Base-by-base conservation (phyloP, 2,329 filamentous ascomycete species). In the Sarocladium oryzae region DNA sequence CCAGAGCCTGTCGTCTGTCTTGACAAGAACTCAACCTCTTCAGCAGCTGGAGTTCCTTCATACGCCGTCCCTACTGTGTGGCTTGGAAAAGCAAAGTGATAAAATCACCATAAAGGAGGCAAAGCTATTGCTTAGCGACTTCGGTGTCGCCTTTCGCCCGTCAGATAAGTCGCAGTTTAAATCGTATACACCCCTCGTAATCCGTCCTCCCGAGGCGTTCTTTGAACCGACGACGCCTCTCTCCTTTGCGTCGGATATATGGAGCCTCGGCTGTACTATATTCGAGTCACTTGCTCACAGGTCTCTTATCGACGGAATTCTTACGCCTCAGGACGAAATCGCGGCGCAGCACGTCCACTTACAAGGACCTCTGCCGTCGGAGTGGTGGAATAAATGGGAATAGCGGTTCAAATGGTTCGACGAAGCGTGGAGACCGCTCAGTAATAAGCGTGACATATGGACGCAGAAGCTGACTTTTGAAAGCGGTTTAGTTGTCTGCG, bases 121-220 rank as follows among this genome's bases (percentile, higher is more conserved):
- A 4, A 56, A 53, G 8, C 48, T 55, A 38, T 10, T 62, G 1
- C 55, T 64, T 13, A 33, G 51, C 15, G 67, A 71, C 48, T 71
- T 70, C 56, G 65, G 66, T 1, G 58, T 64, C 23, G 57, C 65
- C 6, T 71, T 71, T 45, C 55, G 53, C 21, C 59, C 59, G 3
- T 20, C 55, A 9, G 48, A 59, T 13, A 53, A 59, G 50, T 37
- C 48, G 3, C 55, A 58, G 16, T 52, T 60, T 1, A 38, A 61
- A 24, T 67, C 62, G 16, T 57, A 59, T 43, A 63, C 61, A 4
- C 64, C 64, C 2, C 58, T 65, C 5, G 55, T 10, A 7, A 54
- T 57, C 35, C 59, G 61, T 7, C 62, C 66, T 10, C 68, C 66
- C 0, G 68, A 70, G 52, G 57, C 54, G 28, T 54, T 57, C 2